Base-by-base conservation (phyloP, 331 rosid genomes). In the Arachis monticola region DNA sequence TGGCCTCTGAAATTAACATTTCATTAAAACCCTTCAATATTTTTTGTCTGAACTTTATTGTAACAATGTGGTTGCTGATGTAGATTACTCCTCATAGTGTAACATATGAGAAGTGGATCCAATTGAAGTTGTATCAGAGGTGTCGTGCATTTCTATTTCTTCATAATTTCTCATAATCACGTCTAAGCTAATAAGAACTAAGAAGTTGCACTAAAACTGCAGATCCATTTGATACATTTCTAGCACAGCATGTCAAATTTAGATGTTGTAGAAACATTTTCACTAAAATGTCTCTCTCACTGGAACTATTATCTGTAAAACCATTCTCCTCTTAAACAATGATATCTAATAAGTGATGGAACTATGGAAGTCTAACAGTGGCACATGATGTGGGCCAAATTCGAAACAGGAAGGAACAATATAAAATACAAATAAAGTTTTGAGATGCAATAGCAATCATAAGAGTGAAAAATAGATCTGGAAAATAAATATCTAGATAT, bases 311-410 rank as follows among this genome's bases (percentile, higher is more conserved):
- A 48, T 58, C 31, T 64, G 58, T 38, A 22, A 48, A 77, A 73
- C 67, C 40, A 71, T 72, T 17, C 48, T 58, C 60, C 42, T 53
- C 17, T 50, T 35, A 41, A 53, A 32, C 38, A 68, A 5, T 50
- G 70, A 30, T 41, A 64, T 70, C 45, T 74, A 73, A 55, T 68
- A 50, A 12, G 77, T 61, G 58, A 42, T 56, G 80, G 84, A 75
- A 80, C 74, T 74, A 41, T 56, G 80, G 84, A 75, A 80, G 75
- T 74, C 84, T 55, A 81, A 68, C 74, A 74, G 59, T 11, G 72
- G 74, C 88, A 84, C 83, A 81, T 84, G 88, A 81, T 78, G 88
- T 84, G 88, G 88, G 83, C 76, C 88, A 77, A 78, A 60, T 79
- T 42, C 46, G 45, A 40, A 69, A 48, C 56, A n/a, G 27, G 62